Evolutionary conservation across 2,329 filamentous ascomycete species (phyloP).

Genomic region (Colletotrichum sp.): DNA sequence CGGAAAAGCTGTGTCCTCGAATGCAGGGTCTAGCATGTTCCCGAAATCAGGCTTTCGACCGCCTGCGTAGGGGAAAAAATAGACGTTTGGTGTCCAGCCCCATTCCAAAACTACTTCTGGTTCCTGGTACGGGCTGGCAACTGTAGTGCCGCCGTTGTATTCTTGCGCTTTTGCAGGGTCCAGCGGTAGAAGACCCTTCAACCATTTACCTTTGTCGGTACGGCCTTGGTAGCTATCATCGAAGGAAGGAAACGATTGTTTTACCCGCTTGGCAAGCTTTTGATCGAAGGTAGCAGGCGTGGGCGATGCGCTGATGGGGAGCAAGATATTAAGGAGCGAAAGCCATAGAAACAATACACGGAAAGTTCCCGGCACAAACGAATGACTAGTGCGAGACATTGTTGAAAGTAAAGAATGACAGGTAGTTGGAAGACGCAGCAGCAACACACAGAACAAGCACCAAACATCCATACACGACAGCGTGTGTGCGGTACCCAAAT

Average conservation of each 20-base stretch:
- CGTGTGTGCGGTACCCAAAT: background rate
- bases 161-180: background rate
- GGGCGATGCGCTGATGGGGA: background rate
- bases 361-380: background rate
- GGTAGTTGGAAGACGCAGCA: background rate
- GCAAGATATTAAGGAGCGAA: background rate
- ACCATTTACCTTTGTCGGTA: background rate
- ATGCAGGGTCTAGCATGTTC: background rate
- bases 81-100: background rate
- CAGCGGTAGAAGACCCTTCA: background rate
- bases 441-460: background rate
- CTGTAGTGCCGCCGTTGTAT: background rate
- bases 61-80: background rate
- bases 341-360: background rate
- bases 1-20: background rate
- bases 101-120: background rate
- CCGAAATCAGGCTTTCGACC: background rate
- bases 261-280: background rate
- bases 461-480: background rate
- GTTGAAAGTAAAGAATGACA: background rate
- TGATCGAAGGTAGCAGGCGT: background rate
- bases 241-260: accelerated
- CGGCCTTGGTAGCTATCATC: background rate
- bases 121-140: no score
- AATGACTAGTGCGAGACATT: background rate